phyloP scores from a whole-genome alignment of 139 green algal genomes.

The Desmodesmus armatus region DNA sequence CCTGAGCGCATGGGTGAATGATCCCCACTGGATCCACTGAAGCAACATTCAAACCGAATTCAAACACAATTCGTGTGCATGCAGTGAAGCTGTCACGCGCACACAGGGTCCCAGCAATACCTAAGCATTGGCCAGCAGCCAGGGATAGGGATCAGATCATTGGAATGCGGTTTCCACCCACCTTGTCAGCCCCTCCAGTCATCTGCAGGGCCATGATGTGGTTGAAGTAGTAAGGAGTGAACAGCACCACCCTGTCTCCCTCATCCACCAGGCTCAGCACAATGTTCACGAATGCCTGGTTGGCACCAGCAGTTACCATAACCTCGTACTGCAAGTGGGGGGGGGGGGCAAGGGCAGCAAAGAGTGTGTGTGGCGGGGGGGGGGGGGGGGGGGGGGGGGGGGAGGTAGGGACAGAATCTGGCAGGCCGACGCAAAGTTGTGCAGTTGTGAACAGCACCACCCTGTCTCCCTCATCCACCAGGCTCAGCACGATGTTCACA shows the following conservation, averaged over 20 bases:
- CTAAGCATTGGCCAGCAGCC: too few species aligned
- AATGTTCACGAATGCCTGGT: slow-evolving; percentile 84
- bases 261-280: slow-evolving; percentile 84
- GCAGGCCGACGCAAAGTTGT: too few species aligned
- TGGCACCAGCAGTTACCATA: slow-evolving; percentile 93
- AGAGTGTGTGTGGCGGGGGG: too few species aligned
- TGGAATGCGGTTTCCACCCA: slow-evolving; percentile 33
- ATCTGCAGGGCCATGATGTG: slow-evolving; percentile 81
- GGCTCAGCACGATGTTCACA: slow-evolving; percentile 85
- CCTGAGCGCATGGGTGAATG: too few species aligned
- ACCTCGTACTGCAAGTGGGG: slow-evolving; percentile 76
- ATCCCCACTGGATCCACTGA: too few species aligned
- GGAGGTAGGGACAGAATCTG: too few species aligned
- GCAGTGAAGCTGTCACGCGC: too few species aligned
- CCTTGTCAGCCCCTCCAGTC: slow-evolving; percentile 63
- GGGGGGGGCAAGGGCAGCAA: slow-evolving; percentile 10
- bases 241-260: slow-evolving; percentile 82
- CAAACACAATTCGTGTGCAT: too few species aligned
- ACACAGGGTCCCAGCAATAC: too few species aligned
- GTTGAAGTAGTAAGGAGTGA: slow-evolving; percentile 98
- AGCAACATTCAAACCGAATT: too few species aligned
- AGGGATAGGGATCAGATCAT: background rate
- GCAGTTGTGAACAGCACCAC: slow-evolving; percentile 92
- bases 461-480: slow-evolving; percentile 76
- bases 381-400: too few species aligned